These are phyloP conservation scores for Cytospora paraplurivora DNA, from an alignment of 2,329 filamentous ascomycete genomes.

Conservation along the genomic window DNA sequence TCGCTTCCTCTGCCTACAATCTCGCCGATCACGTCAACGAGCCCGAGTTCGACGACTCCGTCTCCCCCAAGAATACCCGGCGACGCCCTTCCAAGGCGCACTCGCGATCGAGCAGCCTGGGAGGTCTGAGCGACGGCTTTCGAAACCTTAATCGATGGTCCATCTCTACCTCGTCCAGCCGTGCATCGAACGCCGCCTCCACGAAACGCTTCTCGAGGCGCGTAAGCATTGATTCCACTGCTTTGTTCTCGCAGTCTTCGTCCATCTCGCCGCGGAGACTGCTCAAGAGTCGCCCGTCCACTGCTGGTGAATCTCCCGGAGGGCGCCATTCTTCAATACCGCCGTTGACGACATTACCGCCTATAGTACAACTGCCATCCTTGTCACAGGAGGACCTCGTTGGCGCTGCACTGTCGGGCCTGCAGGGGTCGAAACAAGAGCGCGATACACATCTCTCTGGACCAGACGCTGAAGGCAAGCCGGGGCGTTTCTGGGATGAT, in stretches of 20 bases:
- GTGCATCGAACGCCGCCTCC: slow-evolving; percentile 42
- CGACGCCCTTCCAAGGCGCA: slow-evolving; percentile 32
- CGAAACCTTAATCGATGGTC: slow-evolving; percentile 57
- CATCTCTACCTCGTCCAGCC: slow-evolving; percentile 53
- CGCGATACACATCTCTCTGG: slow-evolving; percentile 24
- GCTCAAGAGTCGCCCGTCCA: slow-evolving; percentile 42
- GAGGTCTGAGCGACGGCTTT: slow-evolving; percentile 46
- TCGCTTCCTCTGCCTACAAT: slow-evolving; percentile 31
- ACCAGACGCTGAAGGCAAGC: slow-evolving; percentile 30
- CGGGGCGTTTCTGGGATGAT: slow-evolving; percentile 34
- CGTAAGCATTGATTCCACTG: slow-evolving; percentile 48
- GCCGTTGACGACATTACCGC: slow-evolving; percentile 43
- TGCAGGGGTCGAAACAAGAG: slow-evolving; percentile 10
- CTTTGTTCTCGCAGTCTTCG: slow-evolving; percentile 30
- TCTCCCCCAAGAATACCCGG: slow-evolving; percentile 29
- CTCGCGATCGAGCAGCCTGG: slow-evolving; percentile 42
- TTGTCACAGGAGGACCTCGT: slow-evolving; percentile 41
- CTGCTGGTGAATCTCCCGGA: slow-evolving; percentile 34
- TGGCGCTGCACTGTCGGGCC: slow-evolving; percentile 23
- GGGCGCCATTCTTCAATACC: slow-evolving; percentile 35
- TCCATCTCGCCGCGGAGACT: slow-evolving; percentile 42
- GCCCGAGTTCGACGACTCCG: slow-evolving; percentile 30
- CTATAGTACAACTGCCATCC: slow-evolving; percentile 45
- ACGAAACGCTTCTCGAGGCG: slow-evolving; percentile 43
- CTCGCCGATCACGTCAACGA: slow-evolving; percentile 27